Evolutionary conservation across 768 basidiomycete species (phyloP).

Genomic region (Boletus eberwhitei): DNA sequence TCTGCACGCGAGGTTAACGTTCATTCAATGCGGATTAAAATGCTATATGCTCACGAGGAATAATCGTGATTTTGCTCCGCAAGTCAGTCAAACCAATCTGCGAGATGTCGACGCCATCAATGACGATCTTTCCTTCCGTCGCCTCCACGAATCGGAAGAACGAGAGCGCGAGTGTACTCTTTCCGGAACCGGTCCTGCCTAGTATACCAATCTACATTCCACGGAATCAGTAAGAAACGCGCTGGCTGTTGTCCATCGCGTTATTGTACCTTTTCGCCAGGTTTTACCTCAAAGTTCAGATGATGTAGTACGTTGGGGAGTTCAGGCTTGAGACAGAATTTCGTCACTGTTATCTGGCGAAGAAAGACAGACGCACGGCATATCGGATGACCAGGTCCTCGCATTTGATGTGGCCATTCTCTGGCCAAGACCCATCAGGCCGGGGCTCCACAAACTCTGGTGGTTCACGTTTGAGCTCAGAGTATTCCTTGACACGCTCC

Average conservation of each 20-base stretch:
- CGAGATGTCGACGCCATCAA: conserved; percentile 80
- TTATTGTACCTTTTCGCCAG: conserved; percentile 66
- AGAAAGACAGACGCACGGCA: conserved; percentile 47
- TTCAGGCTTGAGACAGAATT: conserved; percentile 54
- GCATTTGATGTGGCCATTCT: conserved; percentile 62
- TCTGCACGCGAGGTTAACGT: conserved; percentile 40
- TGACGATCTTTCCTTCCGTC: conserved; percentile 64
- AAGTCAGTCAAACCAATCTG: conserved; percentile 80
- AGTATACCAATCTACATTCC: conserved; percentile 58
- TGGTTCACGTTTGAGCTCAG: conserved; percentile 72
- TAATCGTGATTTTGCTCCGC: conserved; percentile 71
- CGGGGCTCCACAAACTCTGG: conserved; percentile 84
- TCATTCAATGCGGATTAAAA: background rate
- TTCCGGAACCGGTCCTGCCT: conserved; percentile 69
- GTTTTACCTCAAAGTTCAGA: conserved; percentile 67
- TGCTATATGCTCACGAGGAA: conserved; percentile 51
- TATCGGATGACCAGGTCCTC: conserved; percentile 76
- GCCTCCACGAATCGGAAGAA: conserved; percentile 94
- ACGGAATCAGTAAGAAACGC: conserved; percentile 1
- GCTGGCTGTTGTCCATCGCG: background rate
- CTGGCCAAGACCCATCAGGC: conserved; percentile 80
- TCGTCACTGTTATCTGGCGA: background rate
- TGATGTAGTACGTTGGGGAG: conserved; percentile 82
- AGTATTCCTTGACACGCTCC: conserved; percentile 90
- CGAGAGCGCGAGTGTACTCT: conserved; percentile 77